phyloP scores from a whole-genome alignment of 345 rosid genomes.

The Lepidium aucheri region DNA sequence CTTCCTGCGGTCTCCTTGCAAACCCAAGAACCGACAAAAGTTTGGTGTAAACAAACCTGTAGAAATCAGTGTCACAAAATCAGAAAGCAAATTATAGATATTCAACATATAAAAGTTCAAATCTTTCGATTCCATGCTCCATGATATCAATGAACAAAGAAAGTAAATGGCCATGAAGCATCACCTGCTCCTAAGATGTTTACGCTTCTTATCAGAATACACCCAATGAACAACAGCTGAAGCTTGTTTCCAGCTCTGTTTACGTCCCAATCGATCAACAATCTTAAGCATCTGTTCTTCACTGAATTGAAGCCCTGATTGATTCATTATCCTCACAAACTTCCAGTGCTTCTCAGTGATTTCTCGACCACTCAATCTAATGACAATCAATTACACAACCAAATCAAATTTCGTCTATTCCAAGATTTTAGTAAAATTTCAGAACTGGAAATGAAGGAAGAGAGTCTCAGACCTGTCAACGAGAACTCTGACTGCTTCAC shows the following conservation, averaged over 20 bases:
- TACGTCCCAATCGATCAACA: slow-evolving; percentile 63
- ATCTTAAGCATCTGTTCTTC: slow-evolving; percentile 84
- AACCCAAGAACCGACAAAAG: slow-evolving; percentile 76
- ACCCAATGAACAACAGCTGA: slow-evolving; percentile 71
- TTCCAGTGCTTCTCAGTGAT: slow-evolving; percentile 77
- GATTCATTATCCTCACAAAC: slow-evolving; percentile 86
- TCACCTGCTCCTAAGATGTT: slow-evolving; percentile 65
- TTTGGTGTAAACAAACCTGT: slow-evolving; percentile 94
- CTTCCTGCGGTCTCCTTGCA: slow-evolving; percentile 65
- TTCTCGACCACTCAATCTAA: slow-evolving; percentile 63
- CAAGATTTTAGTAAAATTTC: background rate
- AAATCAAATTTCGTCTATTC: background rate
- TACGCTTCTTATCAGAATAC: slow-evolving; percentile 48
- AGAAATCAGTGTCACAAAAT: background rate
- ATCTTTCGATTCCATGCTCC: background rate
- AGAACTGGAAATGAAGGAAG: background rate
- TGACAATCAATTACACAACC: background rate
- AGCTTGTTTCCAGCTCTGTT: slow-evolving; percentile 71
- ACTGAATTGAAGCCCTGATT: slow-evolving; percentile 65
- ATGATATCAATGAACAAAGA: background rate
- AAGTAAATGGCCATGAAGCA: background rate
- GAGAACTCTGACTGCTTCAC: slow-evolving; percentile 58
- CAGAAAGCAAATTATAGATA: no score
- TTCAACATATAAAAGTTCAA: background rate
- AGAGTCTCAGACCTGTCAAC: slow-evolving; percentile 44